Percentiles rank a stretch among this genome's conserved stretches.
Evolutionary conservation across 768 basidiomycete genomes (phyloP).

Genomic region (Lactarius hatsudake): DNA sequence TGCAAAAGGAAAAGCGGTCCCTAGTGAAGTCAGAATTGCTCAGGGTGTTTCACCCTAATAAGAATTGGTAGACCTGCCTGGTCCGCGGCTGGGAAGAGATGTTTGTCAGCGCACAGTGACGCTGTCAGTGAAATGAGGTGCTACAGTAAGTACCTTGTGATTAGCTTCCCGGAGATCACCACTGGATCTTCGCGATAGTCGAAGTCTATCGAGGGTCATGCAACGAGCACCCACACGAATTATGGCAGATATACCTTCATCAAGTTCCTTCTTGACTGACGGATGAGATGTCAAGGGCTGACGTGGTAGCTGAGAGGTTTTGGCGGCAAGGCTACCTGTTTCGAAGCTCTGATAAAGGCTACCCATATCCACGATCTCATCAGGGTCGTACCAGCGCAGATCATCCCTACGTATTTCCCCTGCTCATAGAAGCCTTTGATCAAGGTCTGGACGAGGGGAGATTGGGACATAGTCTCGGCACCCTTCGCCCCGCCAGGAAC

Average conservation of each 20-base stretch:
- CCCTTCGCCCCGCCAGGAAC: slow-evolving; percentile 80
- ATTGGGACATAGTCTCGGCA: slow-evolving; percentile 66
- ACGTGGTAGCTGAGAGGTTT: slow-evolving; percentile 54
- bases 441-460: slow-evolving; percentile 56
- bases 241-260: slow-evolving; percentile 39
- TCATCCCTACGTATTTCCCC: slow-evolving; percentile 73
- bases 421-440: slow-evolving; percentile 53
- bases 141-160: slow-evolving; percentile 59
- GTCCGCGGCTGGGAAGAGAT: slow-evolving; percentile 59
- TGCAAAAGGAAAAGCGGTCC: slow-evolving; percentile 76
- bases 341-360: background rate
- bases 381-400: slow-evolving; percentile 64
- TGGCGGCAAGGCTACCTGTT: slow-evolving; percentile 46
- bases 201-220: slow-evolving; percentile 46
- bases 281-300: slow-evolving; percentile 81
- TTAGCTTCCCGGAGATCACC: slow-evolving; percentile 65
- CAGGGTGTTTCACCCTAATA: background rate
- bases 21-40: slow-evolving; percentile 34
- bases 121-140: background rate
- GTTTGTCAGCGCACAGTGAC: slow-evolving; percentile 7
- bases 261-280: slow-evolving; percentile 58
- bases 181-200: slow-evolving; percentile 73
- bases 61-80: slow-evolving; percentile 44
- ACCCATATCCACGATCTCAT: background rate
- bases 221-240: background rate